Base-by-base conservation (phyloP, 768 basidiomycete species). In the Boletus barrowsii region DNA sequence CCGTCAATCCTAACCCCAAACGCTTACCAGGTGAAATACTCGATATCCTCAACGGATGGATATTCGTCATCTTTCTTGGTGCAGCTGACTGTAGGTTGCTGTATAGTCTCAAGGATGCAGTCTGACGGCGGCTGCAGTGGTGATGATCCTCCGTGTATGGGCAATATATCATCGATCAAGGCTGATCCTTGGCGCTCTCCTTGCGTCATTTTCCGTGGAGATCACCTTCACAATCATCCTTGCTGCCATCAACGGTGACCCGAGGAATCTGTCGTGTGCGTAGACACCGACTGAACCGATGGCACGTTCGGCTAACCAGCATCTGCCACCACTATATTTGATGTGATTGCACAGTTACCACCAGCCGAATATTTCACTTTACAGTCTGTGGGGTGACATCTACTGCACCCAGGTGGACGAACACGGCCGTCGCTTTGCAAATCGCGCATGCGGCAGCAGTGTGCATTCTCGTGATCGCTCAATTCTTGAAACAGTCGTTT, bases 1-100 rank as follows among this genome's bases (percentile, higher is more conserved):
- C 20, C 32, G 5, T 5, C 10, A 3, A 17, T 4, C 29, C 13
- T 30, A 40, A 22, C 51, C 18, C 46, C 10, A 11, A 7, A 20
- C 9, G 15, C 10, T 26, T 51, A 2, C 32, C 18, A 58, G 57
- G 54, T 50, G 15, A 32, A 20, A 13, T 58, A 8, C 22, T 51
- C 0, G 2, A 2, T 20, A 14, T 39, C 18, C 3, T 44, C 10
- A 35, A 8, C 1, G 15, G 8, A 13, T 59, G 52, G 45, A 15
- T 49, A 17, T 54, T 51, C 13, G 1, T 47, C 14, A n/a, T 53
- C 24, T 58, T 59, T 30, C 6, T 39, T 4, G 29, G 14, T 18
- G 55, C 47, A 6, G 55, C 58, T 9, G 52, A 54, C 17, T 18
- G 56, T 57, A 17, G 29, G 56, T 57, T 47, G 18, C 2, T 8